phyloP scores from a whole-genome alignment of 768 basidiomycete species.

The Termitomyces sp. region DNA sequence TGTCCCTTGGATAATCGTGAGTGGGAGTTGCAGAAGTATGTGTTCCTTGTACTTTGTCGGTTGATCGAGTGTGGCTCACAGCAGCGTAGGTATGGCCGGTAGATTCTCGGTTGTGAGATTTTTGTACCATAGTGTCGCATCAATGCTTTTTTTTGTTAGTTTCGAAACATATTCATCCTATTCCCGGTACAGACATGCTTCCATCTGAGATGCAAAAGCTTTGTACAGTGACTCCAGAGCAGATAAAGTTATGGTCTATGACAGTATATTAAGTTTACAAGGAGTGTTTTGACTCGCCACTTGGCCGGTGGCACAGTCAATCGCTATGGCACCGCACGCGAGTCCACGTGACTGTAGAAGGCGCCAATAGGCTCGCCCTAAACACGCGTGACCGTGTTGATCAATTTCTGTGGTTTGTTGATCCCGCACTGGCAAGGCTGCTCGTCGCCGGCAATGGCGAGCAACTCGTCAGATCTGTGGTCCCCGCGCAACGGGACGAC shows the following conservation, averaged over 20 bases:
- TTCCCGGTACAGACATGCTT: neutral
- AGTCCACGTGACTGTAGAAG: neutral
- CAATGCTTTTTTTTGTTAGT: neutral
- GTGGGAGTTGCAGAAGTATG: constrained; percentile 95
- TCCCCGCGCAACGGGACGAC: constrained; percentile 61
- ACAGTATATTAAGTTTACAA: neutral
- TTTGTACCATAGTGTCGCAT: neutral
- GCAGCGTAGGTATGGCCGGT: constrained; percentile 10
- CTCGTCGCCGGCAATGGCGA: constrained; percentile 27
- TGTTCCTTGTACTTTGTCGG: constrained; percentile 8
- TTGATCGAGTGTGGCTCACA: neutral
- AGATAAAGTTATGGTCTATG: neutral
- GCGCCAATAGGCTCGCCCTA: constrained; percentile 12
- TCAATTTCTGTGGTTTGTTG: constrained; percentile 4
- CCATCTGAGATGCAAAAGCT: neutral
- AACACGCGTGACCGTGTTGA: constrained; percentile 13
- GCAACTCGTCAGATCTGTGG: constrained; percentile 41
- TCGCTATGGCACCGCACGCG: too few relatives aligned
- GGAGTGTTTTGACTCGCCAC: neutral
- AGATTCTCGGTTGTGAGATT: neutral
- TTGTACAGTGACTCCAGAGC: neutral
- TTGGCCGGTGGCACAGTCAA: neutral
- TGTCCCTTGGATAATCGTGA: constrained; percentile 94
- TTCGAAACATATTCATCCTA: neutral
- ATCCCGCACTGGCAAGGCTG: constrained; percentile 6